Evolutionary conservation across 805 yeast genomes (phyloP), one percentile per base, ranked within the genome.

Genomic region (Candida glaebosa): DNA sequence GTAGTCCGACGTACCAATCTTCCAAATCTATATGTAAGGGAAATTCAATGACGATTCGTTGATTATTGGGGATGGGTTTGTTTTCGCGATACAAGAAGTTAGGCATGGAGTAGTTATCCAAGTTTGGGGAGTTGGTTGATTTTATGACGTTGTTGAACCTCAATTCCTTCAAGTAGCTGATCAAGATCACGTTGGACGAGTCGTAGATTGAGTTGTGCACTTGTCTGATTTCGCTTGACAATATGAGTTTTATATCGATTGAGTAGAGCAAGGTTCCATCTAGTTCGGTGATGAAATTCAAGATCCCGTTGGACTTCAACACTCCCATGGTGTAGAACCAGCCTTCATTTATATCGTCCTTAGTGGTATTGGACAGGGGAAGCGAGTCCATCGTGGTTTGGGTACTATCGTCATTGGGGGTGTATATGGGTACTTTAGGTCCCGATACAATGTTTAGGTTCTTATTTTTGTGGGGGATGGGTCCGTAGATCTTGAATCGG

Each of bases 251-350:
- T 12, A 84, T 60, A 53, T 84, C 79, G 4, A 85, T 59, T 2
- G 85, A 69, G 56, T 79, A 82, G 2, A 84, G 54, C 10, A 76
- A 51, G 1, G 80, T 65, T 1, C 89, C 87, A 60, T 84, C 89
- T 39, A 69, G 69, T 54, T 82, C 87, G 26, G 77, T 63, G 14
- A 82, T 61, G 37, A 85, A 58, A 47, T 84, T 79, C 24, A 85
- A 61, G 3, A 65, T 54, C 3, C 93, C 93, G 51, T 80, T 71
- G 1, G 84, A 75, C 53, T 77, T 78, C 32, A 85, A 54, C 14
- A 79, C 82, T 0, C 86, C 89, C 82, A 81, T 82, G 1, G 85
- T 78, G 39, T 70, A 73, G 53, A 83, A 83, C 91, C 91, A 85
- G 3, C 81, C 81, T 52, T 79, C 86, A 17, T 63, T 54, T 18